Base-by-base conservation (phyloP, 129 eudicot genomes). In the Flaveria bidentis region DNA sequence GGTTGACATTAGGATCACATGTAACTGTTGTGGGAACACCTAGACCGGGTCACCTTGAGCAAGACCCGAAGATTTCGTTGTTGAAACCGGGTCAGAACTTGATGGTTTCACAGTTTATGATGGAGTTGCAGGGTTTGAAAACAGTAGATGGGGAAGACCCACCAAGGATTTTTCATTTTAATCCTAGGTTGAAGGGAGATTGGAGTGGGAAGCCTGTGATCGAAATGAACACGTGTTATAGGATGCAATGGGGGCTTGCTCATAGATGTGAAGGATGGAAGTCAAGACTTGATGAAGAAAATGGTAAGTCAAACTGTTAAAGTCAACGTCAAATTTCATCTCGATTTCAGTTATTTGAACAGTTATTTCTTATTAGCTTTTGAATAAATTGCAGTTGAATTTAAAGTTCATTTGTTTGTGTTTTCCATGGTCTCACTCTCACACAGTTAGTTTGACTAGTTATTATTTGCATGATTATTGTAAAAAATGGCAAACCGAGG, bases 161-260 rank as follows among this genome's bases (percentile, higher is more conserved):
- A 42, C 97, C 97, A 1, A 87, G 96, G 81, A 87, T 92, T 69
- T 67, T 92, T 83, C 97, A 92, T 83, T 87, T 89, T 74, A 92
- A 92, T 86, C 97, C 97, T 0, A 83, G 97, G 82, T 82, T 92
- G 87, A 92, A 92, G 71, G 97, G 97, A 12, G 97, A 92, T 92
- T 92, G 92, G 92, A 87, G 96, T 76, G 89, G 92, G 51, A 92
- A 85, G 85, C 96, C 97, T 78, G 93, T 92, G 16, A 92, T 92
- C 67, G 97, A 92, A 82, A 92, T 85, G 77, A 92, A 92, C n/a
- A 92, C 97, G 65, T 89, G 97, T 75, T 92, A 92, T 79, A 73
- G 97, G 78, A 86, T 85, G 92, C 96, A 92, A 62, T 92, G 97
- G 96, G 97, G 97, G 22, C 84, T 91, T 6, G 88, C 91, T 23